Conservation (phyloP, 306 rosid species). For the Cucumis melo region DNA sequence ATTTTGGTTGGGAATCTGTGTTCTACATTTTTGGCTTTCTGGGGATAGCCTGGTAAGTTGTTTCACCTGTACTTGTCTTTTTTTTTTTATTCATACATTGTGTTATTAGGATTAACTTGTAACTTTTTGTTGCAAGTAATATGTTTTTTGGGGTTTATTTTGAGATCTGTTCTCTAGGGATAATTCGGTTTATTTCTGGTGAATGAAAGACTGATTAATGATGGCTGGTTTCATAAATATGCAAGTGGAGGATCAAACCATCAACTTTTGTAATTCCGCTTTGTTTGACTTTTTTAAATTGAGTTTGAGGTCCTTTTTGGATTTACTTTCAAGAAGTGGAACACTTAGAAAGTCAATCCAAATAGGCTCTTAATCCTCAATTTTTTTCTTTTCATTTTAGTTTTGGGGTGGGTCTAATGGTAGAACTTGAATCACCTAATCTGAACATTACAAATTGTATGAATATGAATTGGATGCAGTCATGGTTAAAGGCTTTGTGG, state of each 20-base stretch:
- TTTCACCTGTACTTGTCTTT: background rate
- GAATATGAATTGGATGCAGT: background rate
- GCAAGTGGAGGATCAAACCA: background rate
- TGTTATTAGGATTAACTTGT: background rate
- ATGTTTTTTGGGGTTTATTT: background rate
- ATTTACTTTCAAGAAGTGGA: too few species aligned
- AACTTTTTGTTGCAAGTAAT: too few species aligned
- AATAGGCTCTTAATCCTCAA: too few species aligned
- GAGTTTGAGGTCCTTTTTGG: background rate
- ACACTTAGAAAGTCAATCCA: too few species aligned
- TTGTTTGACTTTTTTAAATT: background rate
- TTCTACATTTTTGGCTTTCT: constrained; percentile 69
- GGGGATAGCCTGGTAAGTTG: constrained; percentile 80
- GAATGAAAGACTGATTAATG: background rate
- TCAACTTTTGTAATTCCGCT: background rate
- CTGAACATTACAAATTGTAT: background rate
- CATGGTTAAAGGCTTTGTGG: background rate
- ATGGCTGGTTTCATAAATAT: background rate
- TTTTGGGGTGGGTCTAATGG: background rate
- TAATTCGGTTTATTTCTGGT: too few species aligned
- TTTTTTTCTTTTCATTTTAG: background rate
- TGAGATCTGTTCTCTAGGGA: too few species aligned
- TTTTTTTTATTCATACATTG: background rate
- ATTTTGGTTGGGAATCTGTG: constrained; percentile 85
- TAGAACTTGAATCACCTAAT: background rate